Percentiles rank a stretch among this genome's conserved stretches.
Evolutionary conservation across 2,329 filamentous ascomycete genomes (phyloP).

Genomic region (Colletotrichum gigasporum): DNA sequence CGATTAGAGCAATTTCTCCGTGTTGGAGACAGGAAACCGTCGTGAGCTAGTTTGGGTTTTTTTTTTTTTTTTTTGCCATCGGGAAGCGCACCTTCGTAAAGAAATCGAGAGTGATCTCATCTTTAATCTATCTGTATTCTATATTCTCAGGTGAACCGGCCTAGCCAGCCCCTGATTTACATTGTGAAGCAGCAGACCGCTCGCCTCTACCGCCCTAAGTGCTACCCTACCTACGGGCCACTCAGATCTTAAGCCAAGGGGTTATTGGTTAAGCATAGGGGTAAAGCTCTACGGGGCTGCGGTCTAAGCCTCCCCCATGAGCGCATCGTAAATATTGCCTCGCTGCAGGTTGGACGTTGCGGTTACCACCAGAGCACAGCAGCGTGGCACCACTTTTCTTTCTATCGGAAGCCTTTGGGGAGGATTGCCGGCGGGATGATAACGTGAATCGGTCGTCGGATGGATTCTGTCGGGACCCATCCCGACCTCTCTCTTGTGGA

Average conservation of each 20-base stretch:
- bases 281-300: background rate
- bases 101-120: background rate
- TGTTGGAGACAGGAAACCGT: background rate
- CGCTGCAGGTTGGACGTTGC: background rate
- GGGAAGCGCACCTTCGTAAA: background rate
- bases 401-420: background rate
- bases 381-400: background rate
- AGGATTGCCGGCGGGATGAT: slow-evolving; percentile 1
- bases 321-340: background rate
- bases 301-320: background rate
- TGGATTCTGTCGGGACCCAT: too few relatives aligned
- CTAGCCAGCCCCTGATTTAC: slow-evolving; percentile 18
- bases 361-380: background rate
- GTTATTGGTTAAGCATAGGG: slow-evolving; percentile 2
- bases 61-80: too few relatives aligned
- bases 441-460: too few relatives aligned
- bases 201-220: background rate
- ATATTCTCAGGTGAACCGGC: background rate
- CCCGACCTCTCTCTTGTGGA: too few relatives aligned
- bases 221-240: slow-evolving; percentile 1
- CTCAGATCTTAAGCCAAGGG: slow-evolving; percentile 1
- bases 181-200: slow-evolving; percentile 3
- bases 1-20: background rate
- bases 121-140: slow-evolving; percentile 15
- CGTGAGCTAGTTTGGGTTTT: too few relatives aligned